These are phyloP conservation scores for Calamus simplicifolius DNA, from an alignment of 176 grass and related monocot genomes.

Conservation along the genomic window DNA sequence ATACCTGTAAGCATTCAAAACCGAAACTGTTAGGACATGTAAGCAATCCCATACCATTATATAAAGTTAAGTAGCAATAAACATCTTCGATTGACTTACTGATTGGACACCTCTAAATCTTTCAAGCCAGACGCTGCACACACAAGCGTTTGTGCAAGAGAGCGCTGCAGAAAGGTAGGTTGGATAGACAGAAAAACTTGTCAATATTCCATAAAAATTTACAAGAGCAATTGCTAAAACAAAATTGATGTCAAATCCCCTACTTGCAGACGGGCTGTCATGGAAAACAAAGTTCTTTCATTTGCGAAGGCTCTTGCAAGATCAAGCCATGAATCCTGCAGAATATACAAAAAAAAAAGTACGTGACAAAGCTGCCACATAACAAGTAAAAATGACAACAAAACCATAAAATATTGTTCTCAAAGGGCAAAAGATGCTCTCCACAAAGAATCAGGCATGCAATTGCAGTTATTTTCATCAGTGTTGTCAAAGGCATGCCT, in stretches of 20 bases:
- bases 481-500: too few species aligned
- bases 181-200: slow-evolving; percentile 20
- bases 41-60: not conserved
- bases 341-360: slow-evolving; percentile 3
- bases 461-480: too few species aligned
- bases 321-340: slow-evolving; percentile 85
- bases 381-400: too few species aligned
- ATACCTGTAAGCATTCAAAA: slow-evolving; percentile 49
- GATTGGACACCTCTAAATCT: slow-evolving; percentile 73
- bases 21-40: slow-evolving; percentile 13
- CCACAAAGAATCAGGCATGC: too few species aligned
- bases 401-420: too few species aligned
- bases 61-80: slow-evolving; percentile 20
- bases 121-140: slow-evolving; percentile 85
- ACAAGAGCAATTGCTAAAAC: slow-evolving; percentile 7
- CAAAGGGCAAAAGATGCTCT: too few species aligned
- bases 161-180: slow-evolving; percentile 38
- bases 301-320: slow-evolving; percentile 94
- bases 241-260: slow-evolving; percentile 19
- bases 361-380: slow-evolving; percentile 1
- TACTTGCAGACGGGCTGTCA: slow-evolving; percentile 85
- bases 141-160: slow-evolving; percentile 92
- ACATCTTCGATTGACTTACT: slow-evolving; percentile 50
- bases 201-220: slow-evolving; percentile 12
- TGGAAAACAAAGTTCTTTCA: slow-evolving; percentile 68